Evolutionary conservation across 139 green algal genomes (phyloP).

Genomic region (Chara braunii): DNA sequence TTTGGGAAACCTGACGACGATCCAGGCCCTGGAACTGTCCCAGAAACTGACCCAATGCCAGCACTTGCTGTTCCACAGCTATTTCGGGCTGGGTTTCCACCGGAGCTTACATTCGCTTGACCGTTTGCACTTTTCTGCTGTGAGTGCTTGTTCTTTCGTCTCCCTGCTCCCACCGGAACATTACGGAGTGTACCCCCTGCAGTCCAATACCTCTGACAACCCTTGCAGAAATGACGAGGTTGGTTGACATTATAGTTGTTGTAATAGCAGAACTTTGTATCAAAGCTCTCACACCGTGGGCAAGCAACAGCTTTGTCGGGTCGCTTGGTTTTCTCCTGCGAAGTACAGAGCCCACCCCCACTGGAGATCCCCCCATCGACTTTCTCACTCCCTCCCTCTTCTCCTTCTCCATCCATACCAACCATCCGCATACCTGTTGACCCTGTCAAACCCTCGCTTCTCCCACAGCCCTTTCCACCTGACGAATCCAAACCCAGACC

Average conservation of each 20-base stretch:
- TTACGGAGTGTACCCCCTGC: conserved; percentile 80
- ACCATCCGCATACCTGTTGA: background rate
- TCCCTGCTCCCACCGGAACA: conserved; percentile 70
- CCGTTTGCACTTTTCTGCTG: no score
- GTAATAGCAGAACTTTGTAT: conserved; percentile 98
- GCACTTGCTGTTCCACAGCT: no score
- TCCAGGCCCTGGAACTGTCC: no score
- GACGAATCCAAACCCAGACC: no score
- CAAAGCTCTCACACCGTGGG: conserved; percentile 63
- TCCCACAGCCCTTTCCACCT: no score
- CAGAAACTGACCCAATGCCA: no score
- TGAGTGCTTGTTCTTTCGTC: conserved; percentile 67
- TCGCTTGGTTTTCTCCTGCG: conserved; percentile 4
- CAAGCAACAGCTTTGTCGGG: conserved; percentile 50
- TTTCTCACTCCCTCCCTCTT: no score
- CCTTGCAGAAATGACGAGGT: conserved; percentile 82
- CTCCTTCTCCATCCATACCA: no score
- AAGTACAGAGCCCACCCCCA: background rate
- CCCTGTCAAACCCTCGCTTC: no score
- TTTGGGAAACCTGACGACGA: no score
- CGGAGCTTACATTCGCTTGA: no score
- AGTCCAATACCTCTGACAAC: conserved; percentile 78
- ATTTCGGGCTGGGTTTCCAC: no score
- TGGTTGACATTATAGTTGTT: conserved; percentile 98
- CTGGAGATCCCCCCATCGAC: background rate